Conservation (phyloP, 768 basidiomycete species). For the Leccinum rimulosum region DNA sequence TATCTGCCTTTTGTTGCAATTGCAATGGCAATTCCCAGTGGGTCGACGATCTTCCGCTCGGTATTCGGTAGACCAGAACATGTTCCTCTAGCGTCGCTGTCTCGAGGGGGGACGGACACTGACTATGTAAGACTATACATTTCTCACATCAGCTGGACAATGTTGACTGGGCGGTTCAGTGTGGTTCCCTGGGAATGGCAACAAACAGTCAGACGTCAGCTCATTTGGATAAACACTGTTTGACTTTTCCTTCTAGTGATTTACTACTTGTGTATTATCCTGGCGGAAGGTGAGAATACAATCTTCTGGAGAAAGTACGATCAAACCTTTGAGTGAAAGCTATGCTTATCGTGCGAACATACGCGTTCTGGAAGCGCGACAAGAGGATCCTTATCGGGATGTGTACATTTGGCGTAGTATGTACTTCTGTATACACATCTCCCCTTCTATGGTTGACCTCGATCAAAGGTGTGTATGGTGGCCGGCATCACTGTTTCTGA, state of each 20-base stretch:
- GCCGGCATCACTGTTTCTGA: constrained; percentile 7
- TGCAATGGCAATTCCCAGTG: constrained; percentile 14
- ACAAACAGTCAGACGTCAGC: constrained; percentile 1
- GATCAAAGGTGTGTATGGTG: constrained; percentile 6
- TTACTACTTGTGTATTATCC: constrained; percentile 14
- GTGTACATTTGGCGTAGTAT: constrained; percentile 9
- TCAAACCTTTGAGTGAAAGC: background rate
- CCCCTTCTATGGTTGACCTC: background rate
- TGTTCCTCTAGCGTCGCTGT: constrained; percentile 5
- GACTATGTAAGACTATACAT: constrained; percentile 7
- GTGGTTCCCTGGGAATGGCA: constrained; percentile 11
- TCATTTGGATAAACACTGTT: background rate
- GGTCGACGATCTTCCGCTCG: background rate
- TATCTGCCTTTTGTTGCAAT: constrained; percentile 22
- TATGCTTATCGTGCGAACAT: constrained; percentile 21
- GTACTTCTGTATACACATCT: background rate
- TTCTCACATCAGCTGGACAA: background rate
- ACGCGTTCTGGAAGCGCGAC: constrained; percentile 15
- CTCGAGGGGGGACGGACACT: background rate
- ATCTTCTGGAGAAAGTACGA: background rate
- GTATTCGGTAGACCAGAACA: background rate
- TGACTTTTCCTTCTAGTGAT: constrained; percentile 5
- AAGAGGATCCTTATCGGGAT: constrained; percentile 20
- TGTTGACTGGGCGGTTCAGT: constrained; percentile 5
- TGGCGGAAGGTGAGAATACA: constrained; percentile 16